Evolutionary conservation across 495 filamentous ascomycete species (phyloP), one percentile per base, ranked within the genome.

Genomic region (Apodospora peruviana): DNA sequence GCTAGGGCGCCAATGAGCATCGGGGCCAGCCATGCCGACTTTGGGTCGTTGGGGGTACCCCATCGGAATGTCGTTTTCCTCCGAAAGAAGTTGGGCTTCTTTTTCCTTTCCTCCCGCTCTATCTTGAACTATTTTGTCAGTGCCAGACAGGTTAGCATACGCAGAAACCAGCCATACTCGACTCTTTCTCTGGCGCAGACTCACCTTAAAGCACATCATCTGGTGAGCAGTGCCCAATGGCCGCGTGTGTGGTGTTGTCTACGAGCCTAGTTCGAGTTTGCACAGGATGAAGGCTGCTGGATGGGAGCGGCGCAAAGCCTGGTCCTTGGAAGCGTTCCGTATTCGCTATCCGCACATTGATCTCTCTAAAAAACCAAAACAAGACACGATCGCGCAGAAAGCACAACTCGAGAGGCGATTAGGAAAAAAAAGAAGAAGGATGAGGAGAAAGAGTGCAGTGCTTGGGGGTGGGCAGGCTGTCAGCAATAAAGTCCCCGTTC

Each of bases 1-100:
- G 20, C 25, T 24, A 22, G 9, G 19, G 50, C 47, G 38, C 37
- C 25, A 36, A 65, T 43, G 38, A 55, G 38, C 27, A 58, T 50
- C 18, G 53, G 43, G 27, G 51, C 45, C 18, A 56, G 38, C 46
- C 62, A 45, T 22, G 52, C 58, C 18, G 47, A 38, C 20, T 50
- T 48, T 9, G 56, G 51, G 8, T 57, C 48, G n/a, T 41, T 43
- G 22, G 57, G 55, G 9, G 59, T 50, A 24, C 53, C 60, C 37
- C 51, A 45, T 44, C 47, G 46, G 22, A 66, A 53, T 18, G 60
- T 60, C 5, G 63, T 56, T 55, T 64, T 60, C 32, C 63, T 43
- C 29, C 61, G 63, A 7, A 61, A 53, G 44, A 66, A 64, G 25
- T 44, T 50, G 5, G 53, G 32, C 53, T 56, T 57, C 19, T 54